Base-by-base conservation (phyloP, 164 flowering plant genomes). In the Chloranthus sessilifolius region DNA sequence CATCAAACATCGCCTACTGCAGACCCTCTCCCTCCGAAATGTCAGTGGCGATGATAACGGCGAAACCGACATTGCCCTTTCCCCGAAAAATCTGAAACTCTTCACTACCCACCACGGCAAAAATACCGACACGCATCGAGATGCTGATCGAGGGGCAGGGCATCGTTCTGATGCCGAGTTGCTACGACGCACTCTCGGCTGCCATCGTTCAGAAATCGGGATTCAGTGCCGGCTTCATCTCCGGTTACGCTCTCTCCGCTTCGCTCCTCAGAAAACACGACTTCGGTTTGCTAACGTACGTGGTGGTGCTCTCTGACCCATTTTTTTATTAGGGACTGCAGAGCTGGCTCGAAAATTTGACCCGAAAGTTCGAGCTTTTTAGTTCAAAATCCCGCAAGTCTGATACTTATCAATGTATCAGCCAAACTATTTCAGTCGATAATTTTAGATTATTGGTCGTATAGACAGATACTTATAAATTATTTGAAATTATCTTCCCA, bases 211-310 rank as follows among this genome's bases (percentile, higher is more conserved):
- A 66, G 50, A 56, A 53, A 15, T 52, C 59, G 12, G 65, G 65
- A 3, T 60, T 66, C 55, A 28, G 14, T 11, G 62, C 65, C 24
- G 65, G 65, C 1, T 66, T 66, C 45, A 61, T 66, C 55, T 60
- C 70, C 38, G 65, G 70, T 15, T 66, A 55, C 33, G 58, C 55
- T 25, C 55, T 66, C 30, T 66, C 70, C n/a, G 70, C 70, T 33
- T 50, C 65, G 23, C 58, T 31, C 15, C 62, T 66, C 15, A 65
- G 65, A n/a, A 55, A 55, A 19, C 70, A 65, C 17, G 70, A 66
- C 59, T 60, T 66, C 44, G 70, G 70, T 34, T 36, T 66, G 50
- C 59, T 66, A 10, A 66, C 70, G 70, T 66, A 50, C 21, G 42
- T n/a, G 14, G 4, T 14, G 21, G n/a, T n/a, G n/a, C n/a, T n/a